phyloP scores from a whole-genome alignment of 805 yeast genomes.

The Candida sphagnicola region DNA sequence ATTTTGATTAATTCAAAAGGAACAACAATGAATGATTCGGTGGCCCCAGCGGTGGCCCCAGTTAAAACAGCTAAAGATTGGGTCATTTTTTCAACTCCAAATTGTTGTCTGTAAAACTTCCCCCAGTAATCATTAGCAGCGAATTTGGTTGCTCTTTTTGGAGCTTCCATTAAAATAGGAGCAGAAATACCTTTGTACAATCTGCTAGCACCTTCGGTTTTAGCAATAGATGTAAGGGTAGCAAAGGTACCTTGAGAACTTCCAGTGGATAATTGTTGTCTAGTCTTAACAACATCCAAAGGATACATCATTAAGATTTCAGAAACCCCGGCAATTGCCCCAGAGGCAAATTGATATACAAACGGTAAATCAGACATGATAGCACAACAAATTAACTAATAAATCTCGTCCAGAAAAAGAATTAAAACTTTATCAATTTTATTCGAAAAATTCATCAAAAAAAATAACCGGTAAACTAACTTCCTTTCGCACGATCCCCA shows the following conservation, averaged over 20 bases:
- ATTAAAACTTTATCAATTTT: no score
- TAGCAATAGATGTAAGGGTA: conserved; percentile 77
- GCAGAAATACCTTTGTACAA: conserved; percentile 93
- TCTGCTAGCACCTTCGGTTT: conserved; percentile 78
- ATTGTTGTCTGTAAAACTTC: conserved; percentile 65
- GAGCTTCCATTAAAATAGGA: conserved; percentile 98
- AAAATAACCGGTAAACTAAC: background rate
- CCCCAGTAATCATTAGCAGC: conserved; percentile 99
- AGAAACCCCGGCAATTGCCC: conserved; percentile 96
- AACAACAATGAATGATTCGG: conserved; percentile 94
- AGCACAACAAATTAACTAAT: no score
- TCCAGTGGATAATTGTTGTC: conserved; percentile 74
- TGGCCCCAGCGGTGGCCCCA: conserved; percentile 98
- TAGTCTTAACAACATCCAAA: conserved; percentile 92
- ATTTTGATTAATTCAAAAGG: conserved; percentile 97
- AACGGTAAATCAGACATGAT: conserved; percentile 56
- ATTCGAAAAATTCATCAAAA: background rate
- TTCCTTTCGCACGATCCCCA: background rate
- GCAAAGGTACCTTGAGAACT: conserved; percentile 83
- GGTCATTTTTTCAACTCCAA: conserved; percentile 65
- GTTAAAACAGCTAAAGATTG: conserved; percentile 85
- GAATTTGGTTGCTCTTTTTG: conserved; percentile 97
- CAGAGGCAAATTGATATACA: conserved; percentile 83
- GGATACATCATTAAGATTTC: conserved; percentile 96
- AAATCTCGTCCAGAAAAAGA: no score